phyloP scores from a whole-genome alignment of 306 rosid species.

The Malus asiatica region DNA sequence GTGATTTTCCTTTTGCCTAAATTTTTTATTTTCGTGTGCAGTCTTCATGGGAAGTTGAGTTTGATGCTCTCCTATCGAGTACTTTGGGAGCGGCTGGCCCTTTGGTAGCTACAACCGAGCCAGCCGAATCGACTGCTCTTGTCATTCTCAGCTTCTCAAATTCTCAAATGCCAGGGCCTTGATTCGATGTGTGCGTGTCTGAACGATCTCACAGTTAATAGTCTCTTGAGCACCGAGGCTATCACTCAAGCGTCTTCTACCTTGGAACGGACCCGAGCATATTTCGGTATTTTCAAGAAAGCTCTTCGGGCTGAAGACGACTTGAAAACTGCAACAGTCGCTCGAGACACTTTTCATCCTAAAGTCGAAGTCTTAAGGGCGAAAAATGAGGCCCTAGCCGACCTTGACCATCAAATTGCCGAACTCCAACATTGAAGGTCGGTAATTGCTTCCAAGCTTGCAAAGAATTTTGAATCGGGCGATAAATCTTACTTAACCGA shows the following conservation, averaged over 20 bases:
- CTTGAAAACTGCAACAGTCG: fast-evolving
- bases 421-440: too few relatives aligned
- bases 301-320: too few relatives aligned
- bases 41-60: fast-evolving
- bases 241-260: fast-evolving
- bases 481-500: too few relatives aligned
- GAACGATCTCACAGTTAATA: fast-evolving
- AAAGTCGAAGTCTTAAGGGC: fast-evolving
- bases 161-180: fast-evolving
- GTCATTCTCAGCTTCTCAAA: too few relatives aligned
- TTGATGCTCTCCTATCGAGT: fast-evolving
- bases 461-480: too few relatives aligned
- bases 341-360: fast-evolving
- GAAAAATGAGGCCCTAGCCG: fast-evolving
- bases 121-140: fast-evolving
- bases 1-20: fast-evolving
- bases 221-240: too few relatives aligned
- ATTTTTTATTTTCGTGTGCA: too few relatives aligned
- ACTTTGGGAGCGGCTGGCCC: fast-evolving
- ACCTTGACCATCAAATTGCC: fast-evolving
- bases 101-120: fast-evolving
- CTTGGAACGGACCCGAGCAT: fast-evolving
- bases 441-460: fast-evolving
- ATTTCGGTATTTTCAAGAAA: too few relatives aligned
- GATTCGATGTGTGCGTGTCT: too few relatives aligned